Base-by-base conservation (phyloP, 2,329 filamentous ascomycete species). In the Didymella glomerata region DNA sequence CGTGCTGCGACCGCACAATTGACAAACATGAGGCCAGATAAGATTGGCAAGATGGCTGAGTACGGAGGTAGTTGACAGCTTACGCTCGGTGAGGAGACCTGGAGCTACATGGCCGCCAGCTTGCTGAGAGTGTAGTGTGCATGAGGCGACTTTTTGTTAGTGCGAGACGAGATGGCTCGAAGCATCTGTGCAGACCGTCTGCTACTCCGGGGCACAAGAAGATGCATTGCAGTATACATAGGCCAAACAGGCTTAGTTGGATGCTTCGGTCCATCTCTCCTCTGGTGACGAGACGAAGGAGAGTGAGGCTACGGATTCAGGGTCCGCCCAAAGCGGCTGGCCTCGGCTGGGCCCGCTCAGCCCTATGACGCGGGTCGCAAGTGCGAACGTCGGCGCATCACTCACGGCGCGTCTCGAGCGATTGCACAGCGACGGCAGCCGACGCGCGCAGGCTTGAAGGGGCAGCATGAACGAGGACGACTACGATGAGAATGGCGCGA, bases 391-490 rank as follows among this genome's bases (percentile, higher is more conserved):
- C 51, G 47, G 53, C 2, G 49, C 40, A 50, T 24, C 14, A 36
- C 36, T 9, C 14, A 36, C 36, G 10, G 22, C 34, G 42, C 22
- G 55, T 40, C 13, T 40, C 44, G 50, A 46, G 48, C 49, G 4
- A 47, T 34, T 54, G 50, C 14, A 32, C 20, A 14, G 20, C 27
- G 45, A 41, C 18, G 44, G 51, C 56, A 54, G 46, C 56, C 41
- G 27, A 38, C 63, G 59, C 52, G 50, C 51, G 30, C 24, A 36
- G 48, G 44, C 60, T 49, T 24, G 63, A 30, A 64, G 63, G 58
- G 50, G 51, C 67, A 71, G 52, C 49, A 77, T 77, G 75, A 77
- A 79, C 60, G 82, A 81, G 64, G 80, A 82, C 64, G 81, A 82
- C 60, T 81, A 82, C 58, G 80, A 77, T 45, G 76, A 78, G 8